Percentiles rank a stretch among this genome's conserved stretches.
phyloP scores from a whole-genome alignment of 306 rosid genomes.

The Purshia tridentata region DNA sequence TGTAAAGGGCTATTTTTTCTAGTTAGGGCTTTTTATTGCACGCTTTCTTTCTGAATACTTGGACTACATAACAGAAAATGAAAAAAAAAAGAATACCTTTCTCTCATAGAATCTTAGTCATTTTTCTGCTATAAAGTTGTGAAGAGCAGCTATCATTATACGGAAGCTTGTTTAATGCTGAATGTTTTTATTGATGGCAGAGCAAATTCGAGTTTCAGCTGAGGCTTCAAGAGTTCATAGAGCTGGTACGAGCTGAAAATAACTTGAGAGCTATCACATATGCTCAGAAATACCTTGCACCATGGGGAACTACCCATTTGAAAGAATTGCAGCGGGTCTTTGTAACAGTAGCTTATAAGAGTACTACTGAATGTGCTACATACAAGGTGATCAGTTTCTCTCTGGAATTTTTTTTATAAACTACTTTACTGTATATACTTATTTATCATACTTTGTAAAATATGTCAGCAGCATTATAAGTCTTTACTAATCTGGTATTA shows the following conservation, averaged over 20 bases:
- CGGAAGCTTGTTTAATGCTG: no score
- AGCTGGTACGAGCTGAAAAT: constrained; percentile 89
- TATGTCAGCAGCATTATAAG: constrained; percentile 2
- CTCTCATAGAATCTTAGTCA: background rate
- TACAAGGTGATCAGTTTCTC: constrained; percentile 69
- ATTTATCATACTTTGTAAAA: background rate
- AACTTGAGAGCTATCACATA: constrained; percentile 71
- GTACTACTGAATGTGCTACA: constrained; percentile 69
- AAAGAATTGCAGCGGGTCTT: constrained; percentile 85
- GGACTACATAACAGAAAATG: background rate
- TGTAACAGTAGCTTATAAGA: constrained; percentile 83
- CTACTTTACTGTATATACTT: background rate
- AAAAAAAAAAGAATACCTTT: background rate
- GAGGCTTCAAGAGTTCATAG: constrained; percentile 96
- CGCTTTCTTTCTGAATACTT: background rate
- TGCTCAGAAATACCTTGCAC: constrained; percentile 84
- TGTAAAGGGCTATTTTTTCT: background rate
- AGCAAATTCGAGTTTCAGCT: constrained; percentile 90
- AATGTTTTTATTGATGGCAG: constrained; percentile 54
- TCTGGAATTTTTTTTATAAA: constrained; percentile 7
- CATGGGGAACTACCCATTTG: constrained; percentile 84
- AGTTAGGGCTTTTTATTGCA: background rate
- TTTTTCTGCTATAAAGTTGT: background rate
- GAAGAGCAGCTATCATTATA: no score
- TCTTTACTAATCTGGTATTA: constrained; percentile 4